These are phyloP conservation scores for Lepidium sativum DNA, from an alignment of 345 rosid genomes.

Conservation along the genomic window DNA sequence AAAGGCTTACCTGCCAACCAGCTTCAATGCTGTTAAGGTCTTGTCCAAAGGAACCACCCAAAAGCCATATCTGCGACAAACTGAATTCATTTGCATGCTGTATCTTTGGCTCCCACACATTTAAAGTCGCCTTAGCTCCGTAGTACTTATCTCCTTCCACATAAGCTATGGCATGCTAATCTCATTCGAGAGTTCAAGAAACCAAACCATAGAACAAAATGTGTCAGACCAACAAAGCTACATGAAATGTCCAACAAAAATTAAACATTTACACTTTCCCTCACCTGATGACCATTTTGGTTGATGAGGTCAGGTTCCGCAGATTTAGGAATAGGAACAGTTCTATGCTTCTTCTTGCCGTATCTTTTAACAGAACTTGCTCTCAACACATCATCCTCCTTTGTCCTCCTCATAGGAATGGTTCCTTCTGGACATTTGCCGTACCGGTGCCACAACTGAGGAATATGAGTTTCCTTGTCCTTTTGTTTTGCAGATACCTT, in stretches of 20 bases:
- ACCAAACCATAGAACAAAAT: not conserved
- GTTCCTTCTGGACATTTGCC: conserved; percentile 61
- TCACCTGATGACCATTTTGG: conserved; percentile 91
- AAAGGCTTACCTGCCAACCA: conserved; percentile 82
- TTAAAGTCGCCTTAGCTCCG: conserved; percentile 95
- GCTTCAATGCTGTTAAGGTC: conserved; percentile 99
- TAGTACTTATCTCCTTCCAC: conserved; percentile 81
- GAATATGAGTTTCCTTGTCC: conserved; percentile 46
- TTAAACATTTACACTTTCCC: not conserved
- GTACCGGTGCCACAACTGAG: conserved; percentile 75
- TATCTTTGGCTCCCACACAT: conserved; percentile 97
- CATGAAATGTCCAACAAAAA: not conserved
- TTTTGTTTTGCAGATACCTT: conserved; percentile 44
- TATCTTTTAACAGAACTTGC: conserved; percentile 64
- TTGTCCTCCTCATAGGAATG: conserved; percentile 61
- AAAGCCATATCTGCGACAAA: conserved; percentile 91
- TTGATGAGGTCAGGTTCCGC: conserved; percentile 75
- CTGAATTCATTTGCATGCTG: conserved; percentile 89
- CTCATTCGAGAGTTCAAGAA: conserved; percentile 10
- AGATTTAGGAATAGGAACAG: conserved; percentile 73
- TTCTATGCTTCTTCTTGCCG: conserved; percentile 77
- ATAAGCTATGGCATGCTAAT: conserved; percentile 92
- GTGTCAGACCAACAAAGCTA: conserved; percentile 1
- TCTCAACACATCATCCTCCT: conserved; percentile 55
- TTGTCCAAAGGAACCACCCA: conserved; percentile 96